Percentiles rank a stretch among this genome's conserved stretches.
Conservation (phyloP, 306 rosid species). For the Vigna hirtella region DNA sequence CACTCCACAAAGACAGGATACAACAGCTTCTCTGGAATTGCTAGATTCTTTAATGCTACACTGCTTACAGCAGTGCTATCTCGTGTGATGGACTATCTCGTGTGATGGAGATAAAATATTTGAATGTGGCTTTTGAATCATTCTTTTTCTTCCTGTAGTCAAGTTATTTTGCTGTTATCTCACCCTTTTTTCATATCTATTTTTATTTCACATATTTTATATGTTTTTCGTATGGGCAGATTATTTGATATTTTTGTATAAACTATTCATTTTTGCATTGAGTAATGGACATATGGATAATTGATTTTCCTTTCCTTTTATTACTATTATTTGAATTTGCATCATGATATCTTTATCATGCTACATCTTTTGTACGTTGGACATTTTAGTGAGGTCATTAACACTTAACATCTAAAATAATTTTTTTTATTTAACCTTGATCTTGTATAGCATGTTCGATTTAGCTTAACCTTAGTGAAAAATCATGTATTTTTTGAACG, state of each 20-base stretch:
- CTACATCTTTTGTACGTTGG: too few species aligned
- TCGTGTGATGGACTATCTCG: not conserved
- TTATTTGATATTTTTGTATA: not conserved
- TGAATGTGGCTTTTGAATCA: conserved; percentile 23
- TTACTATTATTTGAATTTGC: not conserved
- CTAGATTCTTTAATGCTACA: not conserved
- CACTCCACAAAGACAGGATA: not conserved
- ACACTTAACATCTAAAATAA: conserved; percentile 8
- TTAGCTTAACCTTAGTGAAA: not conserved
- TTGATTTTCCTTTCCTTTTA: not conserved
- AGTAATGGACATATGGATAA: not conserved
- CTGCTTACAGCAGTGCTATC: not conserved
- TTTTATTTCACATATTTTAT: not conserved
- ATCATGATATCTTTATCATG: too few species aligned
- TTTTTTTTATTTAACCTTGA: conserved; percentile 23
- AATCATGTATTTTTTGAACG: not conserved
- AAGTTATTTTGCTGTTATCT: not conserved
- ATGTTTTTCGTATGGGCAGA: not conserved
- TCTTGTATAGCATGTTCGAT: not conserved
- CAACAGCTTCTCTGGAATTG: not conserved
- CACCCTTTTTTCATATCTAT: not conserved
- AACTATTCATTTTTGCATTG: conserved; percentile 22
- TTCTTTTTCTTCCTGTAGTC: not conserved
- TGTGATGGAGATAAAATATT: not conserved
- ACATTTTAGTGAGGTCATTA: conserved; percentile 2